phyloP scores from a whole-genome alignment of 2,329 filamentous ascomycete genomes.

The Pseudogymnoascus sp. region DNA sequence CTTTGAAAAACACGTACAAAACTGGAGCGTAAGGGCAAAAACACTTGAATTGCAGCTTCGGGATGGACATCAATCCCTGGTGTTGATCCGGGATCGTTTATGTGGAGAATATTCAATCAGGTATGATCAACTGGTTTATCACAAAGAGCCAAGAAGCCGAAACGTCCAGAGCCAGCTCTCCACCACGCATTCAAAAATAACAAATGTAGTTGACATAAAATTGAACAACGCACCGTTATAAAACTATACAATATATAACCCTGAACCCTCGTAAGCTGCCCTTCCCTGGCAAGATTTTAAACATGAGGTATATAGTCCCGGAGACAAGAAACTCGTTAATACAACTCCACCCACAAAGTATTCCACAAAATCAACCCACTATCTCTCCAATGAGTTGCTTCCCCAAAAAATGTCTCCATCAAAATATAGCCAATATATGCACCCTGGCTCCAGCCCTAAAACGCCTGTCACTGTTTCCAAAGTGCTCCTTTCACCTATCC shows the following conservation, averaged over 20 bases:
- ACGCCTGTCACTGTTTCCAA: neutral
- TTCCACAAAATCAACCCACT: neutral
- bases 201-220: neutral
- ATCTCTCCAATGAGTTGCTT: neutral
- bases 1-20: neutral
- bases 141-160: neutral
- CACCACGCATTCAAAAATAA: neutral
- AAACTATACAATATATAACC: neutral
- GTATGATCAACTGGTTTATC: neutral
- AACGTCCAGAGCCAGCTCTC: neutral
- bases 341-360: neutral
- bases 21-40: neutral
- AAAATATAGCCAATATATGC: neutral
- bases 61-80: neutral
- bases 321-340: slow-evolving; percentile 4
- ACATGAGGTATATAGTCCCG: neutral
- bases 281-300: neutral
- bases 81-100: neutral
- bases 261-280: neutral
- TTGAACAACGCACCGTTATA: neutral
- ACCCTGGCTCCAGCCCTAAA: neutral
- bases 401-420: neutral
- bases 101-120: neutral
- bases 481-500: neutral
- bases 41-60: neutral